Percentiles rank a stretch among this genome's conserved stretches.
phyloP scores from a whole-genome alignment of 2,329 filamentous ascomycete species.

The Sclerotinia nivalis region DNA sequence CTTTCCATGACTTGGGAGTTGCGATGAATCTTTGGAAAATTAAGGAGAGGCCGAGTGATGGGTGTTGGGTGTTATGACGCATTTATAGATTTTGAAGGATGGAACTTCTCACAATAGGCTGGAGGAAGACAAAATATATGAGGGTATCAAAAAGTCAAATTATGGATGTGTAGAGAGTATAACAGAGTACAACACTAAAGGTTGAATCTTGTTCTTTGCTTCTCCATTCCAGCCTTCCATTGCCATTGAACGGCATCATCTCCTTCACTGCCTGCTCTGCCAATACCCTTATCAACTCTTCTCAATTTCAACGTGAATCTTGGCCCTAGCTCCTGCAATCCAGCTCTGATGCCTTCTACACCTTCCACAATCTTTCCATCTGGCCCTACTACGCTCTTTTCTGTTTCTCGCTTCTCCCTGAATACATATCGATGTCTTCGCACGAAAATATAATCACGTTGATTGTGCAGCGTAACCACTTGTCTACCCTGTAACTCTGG shows the following conservation, averaged over 20 bases:
- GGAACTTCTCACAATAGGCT: no score
- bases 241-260: slow-evolving; percentile 67
- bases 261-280: slow-evolving; percentile 62
- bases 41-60: background rate
- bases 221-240: slow-evolving; percentile 96
- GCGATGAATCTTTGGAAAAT: background rate
- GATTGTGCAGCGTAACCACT: slow-evolving; percentile 90
- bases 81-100: no score
- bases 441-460: slow-evolving; percentile 95
- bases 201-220: slow-evolving; percentile 89
- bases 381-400: slow-evolving; percentile 79
- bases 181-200: slow-evolving; percentile 55
- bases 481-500: slow-evolving; percentile 86
- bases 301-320: slow-evolving; percentile 83
- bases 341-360: slow-evolving; percentile 80
- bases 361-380: slow-evolving; percentile 84
- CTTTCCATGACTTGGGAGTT: background rate
- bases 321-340: slow-evolving; percentile 87
- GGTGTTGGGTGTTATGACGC: background rate
- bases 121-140: background rate
- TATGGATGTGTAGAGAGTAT: slow-evolving; percentile 26
- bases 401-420: slow-evolving; percentile 79
- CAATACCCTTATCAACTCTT: slow-evolving; percentile 86
- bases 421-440: slow-evolving; percentile 90
- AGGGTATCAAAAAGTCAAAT: slow-evolving; percentile 36